Conservation (phyloP, 2,329 filamentous ascomycete genomes). For the Pestalotiopsis sp. region DNA sequence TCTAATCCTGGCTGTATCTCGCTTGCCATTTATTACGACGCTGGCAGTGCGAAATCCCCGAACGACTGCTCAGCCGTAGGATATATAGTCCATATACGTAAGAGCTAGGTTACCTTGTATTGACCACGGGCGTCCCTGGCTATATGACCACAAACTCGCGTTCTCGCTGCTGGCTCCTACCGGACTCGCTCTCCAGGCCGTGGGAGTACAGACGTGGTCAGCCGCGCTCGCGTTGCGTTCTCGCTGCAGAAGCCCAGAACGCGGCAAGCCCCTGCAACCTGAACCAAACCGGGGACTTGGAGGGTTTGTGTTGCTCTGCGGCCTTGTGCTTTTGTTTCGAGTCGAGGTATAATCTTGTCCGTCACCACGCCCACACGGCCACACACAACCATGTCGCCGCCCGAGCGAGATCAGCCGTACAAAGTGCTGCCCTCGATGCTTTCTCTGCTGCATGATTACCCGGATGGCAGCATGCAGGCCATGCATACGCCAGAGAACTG, state of each 20-base stretch:
- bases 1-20: neutral
- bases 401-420: neutral
- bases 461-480: conserved; percentile 4
- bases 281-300: neutral
- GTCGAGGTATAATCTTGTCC: conserved; percentile 3
- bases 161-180: neutral
- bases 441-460: neutral
- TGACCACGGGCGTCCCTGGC: neutral
- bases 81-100: neutral
- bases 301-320: neutral
- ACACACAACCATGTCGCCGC: neutral
- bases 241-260: conserved; percentile 6
- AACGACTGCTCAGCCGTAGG: neutral
- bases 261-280: neutral
- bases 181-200: neutral
- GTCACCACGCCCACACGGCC: neutral
- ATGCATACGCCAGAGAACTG: neutral
- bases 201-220: conserved; percentile 5
- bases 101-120: neutral
- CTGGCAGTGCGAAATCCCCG: neutral
- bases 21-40: no score
- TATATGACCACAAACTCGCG: neutral
- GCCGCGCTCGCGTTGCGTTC: conserved; percentile 1
- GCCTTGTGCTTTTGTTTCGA: neutral
- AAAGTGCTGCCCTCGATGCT: neutral